A percentile compares a stretch with the other conserved stretches of the same genome.
phyloP scores from a whole-genome alignment of 2,329 filamentous ascomycete genomes.

The Phaeosphaeriaceae sp. region DNA sequence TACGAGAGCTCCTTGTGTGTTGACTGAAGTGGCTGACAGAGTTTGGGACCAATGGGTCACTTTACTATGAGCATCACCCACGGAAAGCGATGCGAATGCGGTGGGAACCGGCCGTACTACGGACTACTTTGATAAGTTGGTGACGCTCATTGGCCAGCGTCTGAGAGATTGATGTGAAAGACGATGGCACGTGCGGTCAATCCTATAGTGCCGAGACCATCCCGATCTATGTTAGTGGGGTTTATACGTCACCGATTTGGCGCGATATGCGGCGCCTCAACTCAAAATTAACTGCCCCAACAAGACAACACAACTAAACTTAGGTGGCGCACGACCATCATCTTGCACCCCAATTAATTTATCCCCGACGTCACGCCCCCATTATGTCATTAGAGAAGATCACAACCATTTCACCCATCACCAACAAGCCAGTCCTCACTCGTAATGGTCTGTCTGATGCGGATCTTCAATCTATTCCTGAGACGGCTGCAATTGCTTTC shows the following conservation, averaged over 20 bases:
- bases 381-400: conserved; percentile 64
- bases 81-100: background rate
- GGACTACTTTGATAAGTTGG: too few relatives aligned
- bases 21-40: too few relatives aligned
- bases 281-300: conserved; percentile 23
- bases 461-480: conserved; percentile 75
- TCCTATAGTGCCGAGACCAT: background rate
- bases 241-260: conserved; percentile 20
- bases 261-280: conserved; percentile 13
- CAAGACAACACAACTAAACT: conserved; percentile 9
- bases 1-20: background rate
- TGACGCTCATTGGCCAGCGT: background rate
- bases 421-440: conserved; percentile 82
- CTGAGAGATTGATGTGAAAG: conserved; percentile 7
- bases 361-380: conserved; percentile 18
- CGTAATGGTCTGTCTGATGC: conserved; percentile 74
- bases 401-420: conserved; percentile 87
- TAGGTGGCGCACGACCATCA: conserved; percentile 13
- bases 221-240: conserved; percentile 7
- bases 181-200: background rate
- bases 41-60: too few relatives aligned
- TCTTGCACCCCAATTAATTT: conserved; percentile 23
- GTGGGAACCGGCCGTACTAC: conserved; percentile 4
- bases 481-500: conserved; percentile 76
- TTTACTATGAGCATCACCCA: too few relatives aligned